Base-by-base conservation (phyloP, 495 filamentous ascomycete genomes). In the Hypoxylon cercidicola region DNA sequence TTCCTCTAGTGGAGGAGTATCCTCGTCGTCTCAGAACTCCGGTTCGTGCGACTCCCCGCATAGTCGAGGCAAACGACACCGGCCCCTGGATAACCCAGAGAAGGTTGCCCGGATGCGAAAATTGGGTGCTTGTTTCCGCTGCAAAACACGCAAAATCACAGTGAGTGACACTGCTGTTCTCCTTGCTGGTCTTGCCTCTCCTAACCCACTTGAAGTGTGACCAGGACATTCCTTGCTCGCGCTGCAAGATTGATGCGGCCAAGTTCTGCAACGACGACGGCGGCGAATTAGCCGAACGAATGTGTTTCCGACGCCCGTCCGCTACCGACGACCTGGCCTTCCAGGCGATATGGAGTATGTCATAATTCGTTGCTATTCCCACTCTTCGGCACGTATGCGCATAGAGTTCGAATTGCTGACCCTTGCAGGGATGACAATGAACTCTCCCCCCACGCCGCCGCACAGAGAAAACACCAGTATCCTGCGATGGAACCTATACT, bases 31-130 rank as follows among this genome's bases (percentile, higher is more conserved):
- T 11, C 60, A 56, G n/a, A 59, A 48, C 25, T 64, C 65, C 9
- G 18, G 47, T 19, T 63, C 60, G 32, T 51, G 16, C 34, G 65
- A 68, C 35, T 70, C 67, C 34, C 28, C 58, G 9, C 66, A 65
- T 35, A 72, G 60, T 55, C 71, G 71, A 46, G 71, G 71, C 52
- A 72, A 66, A 55, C 62, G 71, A 48, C 67, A 65, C 30, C 66
- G 62, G 16, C 71, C 71, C 53, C 51, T 74, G 28, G 61, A 67
- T 15, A 74, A 73, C 32, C 73, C 68, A 20, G 73, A 70, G 39
- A 71, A 73, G 56, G 71, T 73, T 21, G 73, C 73, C 16, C 66
- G 60, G 30, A 72, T 70, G 64, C 71, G 73, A 34, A 75, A 72
- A 40, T 60, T 68, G 28, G 71, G 71, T 32, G 71, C 71, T 18